Evolutionary conservation across 2,329 filamentous ascomycete genomes (phyloP).

Genomic region (Aspergillus fumigatiaffinis): DNA sequence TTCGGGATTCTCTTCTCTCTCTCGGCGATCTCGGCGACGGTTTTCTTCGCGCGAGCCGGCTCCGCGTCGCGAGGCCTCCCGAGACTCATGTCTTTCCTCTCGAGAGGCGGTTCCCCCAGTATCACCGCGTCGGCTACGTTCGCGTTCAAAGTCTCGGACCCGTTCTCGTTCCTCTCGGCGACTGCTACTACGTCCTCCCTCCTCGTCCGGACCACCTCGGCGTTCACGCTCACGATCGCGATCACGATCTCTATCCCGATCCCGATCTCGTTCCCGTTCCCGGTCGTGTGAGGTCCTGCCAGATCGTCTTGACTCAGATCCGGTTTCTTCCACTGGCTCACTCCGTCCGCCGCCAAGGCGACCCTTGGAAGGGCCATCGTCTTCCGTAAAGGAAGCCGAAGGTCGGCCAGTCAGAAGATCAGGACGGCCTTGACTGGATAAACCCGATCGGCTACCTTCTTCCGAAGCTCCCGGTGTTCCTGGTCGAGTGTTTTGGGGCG

Average conservation of each 20-base stretch:
- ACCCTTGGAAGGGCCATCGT: slow-evolving; percentile 25
- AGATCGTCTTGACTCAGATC: slow-evolving; percentile 29
- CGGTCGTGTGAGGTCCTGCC: slow-evolving; percentile 21
- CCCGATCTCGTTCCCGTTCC: slow-evolving; percentile 28
- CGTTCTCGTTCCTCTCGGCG: slow-evolving; percentile 39
- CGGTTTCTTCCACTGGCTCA: slow-evolving; percentile 34
- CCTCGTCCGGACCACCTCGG: slow-evolving; percentile 27
- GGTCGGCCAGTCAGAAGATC: slow-evolving; percentile 32
- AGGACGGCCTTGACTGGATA: slow-evolving; percentile 22
- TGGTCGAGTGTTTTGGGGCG: slow-evolving; percentile 30
- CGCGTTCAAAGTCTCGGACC: slow-evolving; percentile 28
- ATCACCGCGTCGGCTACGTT: slow-evolving; percentile 33
- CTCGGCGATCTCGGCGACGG: slow-evolving; percentile 32
- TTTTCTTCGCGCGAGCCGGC: slow-evolving; percentile 32
- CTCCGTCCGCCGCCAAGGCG: slow-evolving; percentile 27
- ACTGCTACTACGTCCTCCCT: slow-evolving; percentile 19
- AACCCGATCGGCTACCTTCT: slow-evolving; percentile 14
- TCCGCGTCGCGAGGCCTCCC: slow-evolving; percentile 30
- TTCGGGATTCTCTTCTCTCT: slow-evolving; percentile 30
- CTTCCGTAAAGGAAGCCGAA: slow-evolving; percentile 19
- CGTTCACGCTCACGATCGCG: slow-evolving; percentile 25
- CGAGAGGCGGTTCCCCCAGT: slow-evolving; percentile 17
- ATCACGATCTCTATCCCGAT: slow-evolving; percentile 19
- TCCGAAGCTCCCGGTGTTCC: slow-evolving; percentile 28
- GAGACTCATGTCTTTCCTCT: slow-evolving; percentile 24